Conservation (phyloP, 352 stramenopile genomes). For the Pythium sukuiense region DNA sequence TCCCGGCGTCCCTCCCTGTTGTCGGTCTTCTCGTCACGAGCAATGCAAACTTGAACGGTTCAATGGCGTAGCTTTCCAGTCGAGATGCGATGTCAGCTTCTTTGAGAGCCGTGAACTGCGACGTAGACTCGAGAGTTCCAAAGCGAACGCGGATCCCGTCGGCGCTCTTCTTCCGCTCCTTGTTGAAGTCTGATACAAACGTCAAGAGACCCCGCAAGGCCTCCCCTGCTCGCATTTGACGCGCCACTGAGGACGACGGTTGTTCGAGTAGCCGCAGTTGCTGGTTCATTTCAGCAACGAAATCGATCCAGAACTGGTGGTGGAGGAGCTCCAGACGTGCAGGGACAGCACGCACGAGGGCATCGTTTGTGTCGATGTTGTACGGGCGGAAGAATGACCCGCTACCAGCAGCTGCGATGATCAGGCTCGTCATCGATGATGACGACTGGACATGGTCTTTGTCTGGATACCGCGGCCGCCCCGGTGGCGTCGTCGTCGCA, state of each 20-base stretch:
- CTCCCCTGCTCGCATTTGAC: constrained; percentile 33
- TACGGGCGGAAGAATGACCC: constrained; percentile 83
- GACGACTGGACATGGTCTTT: constrained; percentile 2
- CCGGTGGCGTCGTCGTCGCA: constrained; percentile 6
- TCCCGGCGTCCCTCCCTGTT: constrained; percentile 4
- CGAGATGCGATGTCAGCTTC: constrained; percentile 6
- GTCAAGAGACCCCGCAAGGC: constrained; percentile 42
- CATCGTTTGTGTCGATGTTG: constrained; percentile 84
- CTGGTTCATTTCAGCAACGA: constrained; percentile 72
- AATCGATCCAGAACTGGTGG: constrained; percentile 85
- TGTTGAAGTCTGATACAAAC: constrained; percentile 62
- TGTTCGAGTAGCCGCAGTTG: constrained; percentile 65
- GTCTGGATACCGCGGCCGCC: constrained; percentile 13
- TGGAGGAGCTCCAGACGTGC: constrained; percentile 65
- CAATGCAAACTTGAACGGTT: constrained; percentile 72
- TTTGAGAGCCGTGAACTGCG: constrained; percentile 8
- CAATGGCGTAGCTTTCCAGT: constrained; percentile 32
- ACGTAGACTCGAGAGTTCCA: constrained; percentile 41
- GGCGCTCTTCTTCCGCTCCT: constrained; percentile 38
- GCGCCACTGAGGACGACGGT: constrained; percentile 36
- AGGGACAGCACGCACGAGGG: constrained; percentile 71
- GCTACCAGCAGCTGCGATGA: constrained; percentile 67
- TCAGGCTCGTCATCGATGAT: constrained; percentile 20
- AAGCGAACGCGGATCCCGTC: constrained; percentile 61
- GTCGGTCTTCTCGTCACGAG: constrained; percentile 34